Evolutionary conservation across 371 early-diverging fungal genomes (phyloP), one percentile per base, ranked within the genome.

Genomic region (Mortierella sp.): DNA sequence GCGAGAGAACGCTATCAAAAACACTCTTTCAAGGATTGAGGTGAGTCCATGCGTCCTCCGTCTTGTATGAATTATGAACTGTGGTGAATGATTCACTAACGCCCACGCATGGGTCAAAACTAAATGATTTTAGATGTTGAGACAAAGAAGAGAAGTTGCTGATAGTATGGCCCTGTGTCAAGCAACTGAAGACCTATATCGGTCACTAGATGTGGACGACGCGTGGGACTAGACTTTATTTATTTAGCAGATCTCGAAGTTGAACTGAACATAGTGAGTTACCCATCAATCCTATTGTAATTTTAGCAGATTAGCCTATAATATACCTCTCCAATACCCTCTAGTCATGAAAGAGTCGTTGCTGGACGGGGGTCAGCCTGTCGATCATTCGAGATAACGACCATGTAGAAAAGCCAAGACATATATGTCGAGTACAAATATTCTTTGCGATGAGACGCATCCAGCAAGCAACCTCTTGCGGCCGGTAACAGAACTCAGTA

Each of bases 141-240:
- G 77, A 10, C 72, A 68, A 49, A 63, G 77, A n/a, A 35, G 60
- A 16, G 77, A 72, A 3, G 55, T 77, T 20, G 45, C 40, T 1
- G 77, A 77, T 5, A 77, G 54, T 54, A 35, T 67, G 37, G 68
- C 67, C 6, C 35, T 77, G 12, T 72, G 67, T 11, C 77, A 77
- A 35, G 77, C 72, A 43, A 77, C 77, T n/a, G 68, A 72, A 26
- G 77, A 72, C 3, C 55, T 77, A 6, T 77, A 60, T 52, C 68
- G 68, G 16, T 64, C 58, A 2, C 65, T 77, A n/a, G 72, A 68
- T 12, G 52, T 72, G n/a, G 77, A 76, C 20, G 64, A 72, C n/a
- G 65, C 40, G 9, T 77, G 72, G 72, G 64, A 65, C 49, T 60
- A 64, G 52, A 32, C 1, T 16, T 28, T 60, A 20, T 2, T 43